These are phyloP conservation scores for Pleurotus eryngii DNA, from an alignment of 768 basidiomycete genomes.

Conservation along the genomic window DNA sequence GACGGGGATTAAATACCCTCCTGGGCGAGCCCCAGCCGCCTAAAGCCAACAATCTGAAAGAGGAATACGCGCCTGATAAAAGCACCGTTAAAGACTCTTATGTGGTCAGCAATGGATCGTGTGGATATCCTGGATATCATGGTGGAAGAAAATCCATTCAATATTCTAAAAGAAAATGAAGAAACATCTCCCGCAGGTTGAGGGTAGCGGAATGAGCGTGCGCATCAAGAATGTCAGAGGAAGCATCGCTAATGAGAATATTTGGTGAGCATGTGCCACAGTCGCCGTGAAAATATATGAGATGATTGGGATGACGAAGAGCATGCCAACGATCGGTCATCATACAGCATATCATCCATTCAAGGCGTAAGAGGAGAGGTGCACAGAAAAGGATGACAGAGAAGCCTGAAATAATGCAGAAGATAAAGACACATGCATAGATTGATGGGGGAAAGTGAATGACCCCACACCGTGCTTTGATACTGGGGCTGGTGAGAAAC, in stretches of 20 bases:
- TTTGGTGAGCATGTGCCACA: background rate
- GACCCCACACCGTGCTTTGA: background rate
- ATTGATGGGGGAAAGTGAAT: constrained; percentile 3
- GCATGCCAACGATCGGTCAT: background rate
- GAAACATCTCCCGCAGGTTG: background rate
- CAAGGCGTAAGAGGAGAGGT: background rate
- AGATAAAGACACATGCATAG: background rate
- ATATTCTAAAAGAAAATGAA: background rate
- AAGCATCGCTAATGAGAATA: background rate
- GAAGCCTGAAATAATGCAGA: background rate
- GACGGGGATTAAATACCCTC: background rate
- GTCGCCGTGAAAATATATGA: background rate
- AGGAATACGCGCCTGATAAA: constrained; percentile 1
- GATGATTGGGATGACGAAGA: background rate
- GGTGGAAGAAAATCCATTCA: background rate
- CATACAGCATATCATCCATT: constrained; percentile 4
- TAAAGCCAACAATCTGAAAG: background rate
- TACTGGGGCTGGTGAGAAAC: background rate
- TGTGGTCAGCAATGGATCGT: too few relatives aligned
- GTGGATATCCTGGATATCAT: too few relatives aligned
- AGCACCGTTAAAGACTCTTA: background rate
- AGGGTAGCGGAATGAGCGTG: background rate
- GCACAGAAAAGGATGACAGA: constrained; percentile 2
- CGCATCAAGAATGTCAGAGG: background rate
- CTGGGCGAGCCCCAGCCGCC: background rate